Evolutionary conservation across 495 filamentous ascomycete species (phyloP), one percentile per base, ranked within the genome.

Genomic region (Saxispiralis lemnorum): DNA sequence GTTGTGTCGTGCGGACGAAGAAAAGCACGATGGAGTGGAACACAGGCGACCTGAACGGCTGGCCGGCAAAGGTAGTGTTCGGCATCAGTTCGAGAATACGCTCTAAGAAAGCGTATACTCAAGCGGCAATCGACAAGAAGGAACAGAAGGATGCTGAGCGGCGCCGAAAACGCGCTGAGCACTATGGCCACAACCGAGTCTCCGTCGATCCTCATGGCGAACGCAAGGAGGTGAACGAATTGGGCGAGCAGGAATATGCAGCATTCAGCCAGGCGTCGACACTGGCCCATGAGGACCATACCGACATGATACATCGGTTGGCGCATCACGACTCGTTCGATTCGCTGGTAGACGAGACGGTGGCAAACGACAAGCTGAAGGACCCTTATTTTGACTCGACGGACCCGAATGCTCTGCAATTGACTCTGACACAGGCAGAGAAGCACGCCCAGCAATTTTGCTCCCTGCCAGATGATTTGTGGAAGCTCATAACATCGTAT

Each of bases 401-500:
- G 4, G 31, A 44, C 14, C 31, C 31, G 7, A 43, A 43, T 9
- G 40, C 40, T 17, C 40, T 33, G 13, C 28, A 7, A 4, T 9
- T 38, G 31, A 6, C 18, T 17, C 33, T 21, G 7, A 2, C 13
- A 16, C 40, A 7, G 15, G 24, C 3, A 17, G 35, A 30, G 44
- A 43, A 32, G 13, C 40, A 48, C 6, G 66, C 72, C 35, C 51
- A 51, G 1, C 51, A 62, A 14, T 60, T 75, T 14, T 62, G 59
- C 7, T 69, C 59, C 15, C 51, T 74, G 6, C 53, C 68, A 1
- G 32, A 57, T 6, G 51, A 54, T 6, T 44, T 72, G 16, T 76
- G 71, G 72, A 47, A 48, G 0, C 30, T 40, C 0, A 62, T 74
- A 20, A 54, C 63, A 9, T 43, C 38, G 2, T 66, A 59, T 35